Evolutionary conservation across 2,329 filamentous ascomycete genomes (phyloP), one percentile per base, ranked within the genome.

Genomic region (Ceratocystiopsis minuta): DNA sequence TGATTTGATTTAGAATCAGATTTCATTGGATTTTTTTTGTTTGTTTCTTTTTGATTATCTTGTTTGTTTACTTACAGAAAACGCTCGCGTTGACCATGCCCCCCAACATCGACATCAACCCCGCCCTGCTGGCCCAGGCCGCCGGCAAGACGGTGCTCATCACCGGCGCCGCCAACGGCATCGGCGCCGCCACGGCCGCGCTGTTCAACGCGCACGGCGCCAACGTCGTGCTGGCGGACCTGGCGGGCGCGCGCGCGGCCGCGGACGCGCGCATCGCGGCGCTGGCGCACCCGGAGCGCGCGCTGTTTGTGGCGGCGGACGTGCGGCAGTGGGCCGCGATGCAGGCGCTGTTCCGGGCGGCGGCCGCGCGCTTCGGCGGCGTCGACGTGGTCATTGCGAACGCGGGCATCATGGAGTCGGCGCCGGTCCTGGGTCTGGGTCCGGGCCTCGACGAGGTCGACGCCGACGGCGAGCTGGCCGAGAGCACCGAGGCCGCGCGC

Each of bases 311-410:
- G 16, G 52, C 50, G 34, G 64, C 58, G 13, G 64, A 77, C 50
- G 72, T 75, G 12, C 69, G 68, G 0, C 63, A 59, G 34, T 55
- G 60, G 5, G 61, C 56, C 16, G 67, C 74, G 52, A 78, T 73
- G 74, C 60, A 68, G 46, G 48, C 47, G 0, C 50, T 72, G 6
- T 56, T 76, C 15, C 54, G 62, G 38, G 55, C 59, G 18, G 60
- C 64, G 0, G 48, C 70, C 4, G 57, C 60, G 6, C 57, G 57
- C 20, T 72, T 61, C 45, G 69, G 70, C 1, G 58, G 61, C 28
- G 55, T 78, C 33, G 72, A 78, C 47, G 61, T 72, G 16, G 61
- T 77, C 14, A 60, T 78, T 41, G 78, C 78, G 55, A 77, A 77
- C 49, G 73, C 73, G 0, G 73, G 74, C 0, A 64, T 63, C 1